Evolutionary conservation across 192 early-diverging fungal species (phyloP), one percentile per base, ranked within the genome.

Genomic region (Backusella morwellensis): DNA sequence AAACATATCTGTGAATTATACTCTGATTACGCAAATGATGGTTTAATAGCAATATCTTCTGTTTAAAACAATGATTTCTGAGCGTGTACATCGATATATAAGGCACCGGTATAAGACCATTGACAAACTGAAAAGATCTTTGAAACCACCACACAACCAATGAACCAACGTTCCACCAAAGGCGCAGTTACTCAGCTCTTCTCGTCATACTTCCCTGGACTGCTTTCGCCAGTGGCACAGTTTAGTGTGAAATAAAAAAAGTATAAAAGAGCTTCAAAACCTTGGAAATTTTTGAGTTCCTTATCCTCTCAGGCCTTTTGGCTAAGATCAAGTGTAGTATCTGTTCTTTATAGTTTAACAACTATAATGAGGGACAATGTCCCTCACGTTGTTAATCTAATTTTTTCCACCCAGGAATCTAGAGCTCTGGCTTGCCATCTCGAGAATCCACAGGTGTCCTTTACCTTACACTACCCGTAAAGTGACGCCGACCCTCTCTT

Each of bases 251-350:
- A 32, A 32, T 32, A 32, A 32, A 32, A 26, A 68, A 75, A 76
- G 70, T 80, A 80, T 80, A 80, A 76, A 80, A 80, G 67, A 35
- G 70, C 29, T 9, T 3, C 40, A 3, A 59, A 52, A 23, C 8
- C 11, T 54, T 70, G 21, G 2, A 21, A 11, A 72, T 42, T 70
- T 76, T 70, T 32, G 56, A 47, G 56, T 44, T 73, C 17, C 77
- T 72, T 77, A 67, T 90, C 89, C 91, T 88, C 89, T 90, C 92
- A 90, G 85, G 86, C 88, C 89, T 86, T 90, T 85, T 91, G 89
- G 92, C 92, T 93, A 91, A 92, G 90, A 92, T 92, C 92, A 93
- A 93, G 92, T 92, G 92, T 93, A 92, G 92, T 93, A 93, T 93
- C 92, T 93, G 92, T 93, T 93, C 90, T 91, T 86, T 88, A 85